A percentile compares a stretch with the other conserved stretches of the same genome.
Conservation (phyloP, 352 stramenopile species). For the Halophytophthora batemanensis region DNA sequence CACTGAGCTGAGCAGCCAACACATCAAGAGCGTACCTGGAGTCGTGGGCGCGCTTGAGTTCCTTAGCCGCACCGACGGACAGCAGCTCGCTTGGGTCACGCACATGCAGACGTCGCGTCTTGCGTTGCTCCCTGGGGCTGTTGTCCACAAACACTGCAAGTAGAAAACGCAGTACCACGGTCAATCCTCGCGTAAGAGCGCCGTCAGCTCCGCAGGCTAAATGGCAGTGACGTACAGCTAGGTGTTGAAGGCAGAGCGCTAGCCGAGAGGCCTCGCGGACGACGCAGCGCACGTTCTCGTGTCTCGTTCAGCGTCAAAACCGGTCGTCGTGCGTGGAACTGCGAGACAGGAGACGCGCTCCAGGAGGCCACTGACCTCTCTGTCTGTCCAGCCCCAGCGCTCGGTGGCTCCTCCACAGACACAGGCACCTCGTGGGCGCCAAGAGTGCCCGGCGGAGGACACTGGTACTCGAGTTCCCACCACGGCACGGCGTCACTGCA, state of each 20-base stretch:
- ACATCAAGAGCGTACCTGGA: conserved; percentile 19
- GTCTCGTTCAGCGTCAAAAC: conserved; percentile 28
- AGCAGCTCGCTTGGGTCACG: conserved; percentile 34
- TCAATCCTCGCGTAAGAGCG: no score
- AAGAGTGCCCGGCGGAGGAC: conserved; percentile 47
- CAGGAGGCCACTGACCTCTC: no score
- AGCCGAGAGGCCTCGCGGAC: conserved; percentile 16
- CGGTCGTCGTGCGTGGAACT: no score
- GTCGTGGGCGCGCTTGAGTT: conserved; percentile 62
- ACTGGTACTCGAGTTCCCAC: conserved; percentile 61
- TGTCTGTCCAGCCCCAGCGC: no score
- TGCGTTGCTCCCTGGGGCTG: conserved; percentile 73
- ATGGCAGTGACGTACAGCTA: conserved; percentile 36
- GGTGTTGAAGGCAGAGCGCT: conserved; percentile 12
- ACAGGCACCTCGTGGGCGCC: conserved; percentile 47
- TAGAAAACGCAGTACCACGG: neutral
- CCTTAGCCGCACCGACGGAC: conserved; percentile 35
- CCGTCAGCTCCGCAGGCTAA: no score
- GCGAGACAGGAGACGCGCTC: no score
- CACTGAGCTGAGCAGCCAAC: conserved; percentile 1
- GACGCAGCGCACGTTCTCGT: conserved; percentile 38
- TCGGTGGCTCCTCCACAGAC: conserved; percentile 10
- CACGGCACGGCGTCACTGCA: conserved; percentile 35
- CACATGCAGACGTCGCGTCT: conserved; percentile 48
- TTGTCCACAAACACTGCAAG: conserved; percentile 33